Base-by-base conservation (phyloP, 2,329 filamentous ascomycete species). In the Cladosporium sp. region DNA sequence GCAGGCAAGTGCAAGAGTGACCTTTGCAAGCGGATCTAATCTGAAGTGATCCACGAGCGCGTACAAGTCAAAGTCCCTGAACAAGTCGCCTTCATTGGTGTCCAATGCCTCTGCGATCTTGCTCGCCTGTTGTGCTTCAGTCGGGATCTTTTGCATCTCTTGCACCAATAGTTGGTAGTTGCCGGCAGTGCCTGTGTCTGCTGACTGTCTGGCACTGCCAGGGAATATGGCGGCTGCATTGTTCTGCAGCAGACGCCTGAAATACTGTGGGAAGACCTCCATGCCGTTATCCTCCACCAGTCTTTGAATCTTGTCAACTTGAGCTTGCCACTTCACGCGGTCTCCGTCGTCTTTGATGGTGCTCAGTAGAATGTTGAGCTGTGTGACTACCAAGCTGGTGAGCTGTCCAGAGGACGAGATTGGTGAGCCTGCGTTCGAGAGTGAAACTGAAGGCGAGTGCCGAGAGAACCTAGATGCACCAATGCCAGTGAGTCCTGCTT, bases 201-300 rank as follows among this genome's bases (percentile, higher is more conserved):
- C 67, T 55, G 73, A 68, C 65, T 87, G 86, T 79, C 92, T 87
- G 74, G 87, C 91, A 64, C 89, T 84, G 69, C 90, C 88, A 61
- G 92, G 90, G 77, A 98, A 98, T 78, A 99, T 95, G 75, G 95
- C 90, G 70, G 90, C 84, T 74, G 93, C 92, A 88, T 97, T 97
- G 81, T 90, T 90, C 80, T 90, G 91, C 76, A 99, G 88, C 78
- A 98, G 85, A 80, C 94, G 92, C 80, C 92, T 90, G 81, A 99
- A 96, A 80, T 95, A 97, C 84, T 93, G 96, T 68, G 92, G 89
- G 79, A 93, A 97, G 77, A 97, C 93, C 85, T 99, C 96, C 94
- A 99, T 99, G 77, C 93, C 93, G 93, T 96, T 90, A 75, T 94
- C 93, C 87, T 97, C 90, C 82, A 98, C 90, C 78, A 98, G 89